Percentiles rank a stretch among this genome's conserved stretches.
These are phyloP conservation scores for Capsaspora owczarzaki DNA, from an alignment of 78 protist species.

Conservation along the genomic window DNA sequence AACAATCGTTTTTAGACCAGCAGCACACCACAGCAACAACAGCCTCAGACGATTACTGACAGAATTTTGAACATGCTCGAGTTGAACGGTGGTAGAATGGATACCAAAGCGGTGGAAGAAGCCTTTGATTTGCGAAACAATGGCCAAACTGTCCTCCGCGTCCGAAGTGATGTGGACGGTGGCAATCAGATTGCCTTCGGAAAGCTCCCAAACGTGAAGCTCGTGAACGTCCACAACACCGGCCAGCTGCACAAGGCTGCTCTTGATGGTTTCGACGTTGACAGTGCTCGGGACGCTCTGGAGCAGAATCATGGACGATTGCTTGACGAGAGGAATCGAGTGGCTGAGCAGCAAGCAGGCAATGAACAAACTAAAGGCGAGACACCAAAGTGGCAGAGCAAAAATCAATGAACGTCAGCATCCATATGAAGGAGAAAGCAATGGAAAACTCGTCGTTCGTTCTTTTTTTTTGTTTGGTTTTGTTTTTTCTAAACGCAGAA, in stretches of 20 bases:
- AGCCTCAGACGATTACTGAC: neutral
- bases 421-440: too few species aligned
- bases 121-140: slow-evolving; percentile 17
- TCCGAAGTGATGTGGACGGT: slow-evolving; percentile 46
- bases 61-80: slow-evolving; percentile 41
- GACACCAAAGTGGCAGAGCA: too few species aligned
- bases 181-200: slow-evolving; percentile 43
- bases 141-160: neutral
- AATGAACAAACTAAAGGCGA: neutral
- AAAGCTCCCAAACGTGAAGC: slow-evolving; percentile 75
- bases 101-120: slow-evolving; percentile 52
- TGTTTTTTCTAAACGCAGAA: too few species aligned
- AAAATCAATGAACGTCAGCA: too few species aligned
- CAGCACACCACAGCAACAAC: neutral
- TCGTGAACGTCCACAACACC: slow-evolving; percentile 52
- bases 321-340: neutral
- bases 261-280: neutral
- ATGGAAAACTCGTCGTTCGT: too few species aligned
- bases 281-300: neutral
- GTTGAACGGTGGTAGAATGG: slow-evolving; percentile 56
- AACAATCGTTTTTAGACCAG: neutral
- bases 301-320: neutral
- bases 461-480: too few species aligned
- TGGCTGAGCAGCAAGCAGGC: neutral
- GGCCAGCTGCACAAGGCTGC: neutral